Evolutionary conservation across 805 yeast species (phyloP).

Genomic region (Zygotorulaspora chibaensis): DNA sequence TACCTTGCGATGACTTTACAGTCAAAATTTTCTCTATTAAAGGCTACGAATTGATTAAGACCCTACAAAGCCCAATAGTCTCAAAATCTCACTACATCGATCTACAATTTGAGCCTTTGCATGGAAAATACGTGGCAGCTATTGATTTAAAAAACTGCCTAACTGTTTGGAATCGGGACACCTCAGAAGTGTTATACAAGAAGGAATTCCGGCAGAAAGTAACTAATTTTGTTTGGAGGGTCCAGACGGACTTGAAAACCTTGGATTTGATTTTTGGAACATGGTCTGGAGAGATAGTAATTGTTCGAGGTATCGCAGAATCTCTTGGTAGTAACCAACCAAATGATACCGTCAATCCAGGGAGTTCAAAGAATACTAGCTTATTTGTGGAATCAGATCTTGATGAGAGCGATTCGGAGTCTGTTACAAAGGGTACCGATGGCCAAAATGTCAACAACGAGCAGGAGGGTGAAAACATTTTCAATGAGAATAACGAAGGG

Average conservation of each 20-base stretch:
- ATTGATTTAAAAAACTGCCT: slow-evolving; percentile 49
- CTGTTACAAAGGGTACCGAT: slow-evolving; percentile 15
- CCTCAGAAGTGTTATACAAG: slow-evolving; percentile 34
- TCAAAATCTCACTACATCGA: slow-evolving; percentile 40
- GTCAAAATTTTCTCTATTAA: slow-evolving; percentile 41
- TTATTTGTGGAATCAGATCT: slow-evolving; percentile 36
- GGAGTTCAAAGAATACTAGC: slow-evolving; percentile 13
- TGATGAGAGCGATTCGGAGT: slow-evolving; percentile 18
- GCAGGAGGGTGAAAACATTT: slow-evolving; percentile 19
- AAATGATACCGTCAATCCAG: slow-evolving; percentile 1
- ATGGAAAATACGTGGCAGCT: slow-evolving; percentile 57
- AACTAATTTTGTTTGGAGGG: slow-evolving; percentile 38
- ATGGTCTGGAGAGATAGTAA: slow-evolving; percentile 40
- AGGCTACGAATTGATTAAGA: slow-evolving; percentile 25
- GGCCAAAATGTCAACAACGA: slow-evolving; percentile 19
- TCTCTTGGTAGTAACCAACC: slow-evolving; percentile 2
- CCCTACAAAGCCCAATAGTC: slow-evolving; percentile 15
- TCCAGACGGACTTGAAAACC: slow-evolving; percentile 17
- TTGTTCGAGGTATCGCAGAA: slow-evolving; percentile 27
- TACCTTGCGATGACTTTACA: slow-evolving; percentile 51
- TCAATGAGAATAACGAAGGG: slow-evolving; percentile 23
- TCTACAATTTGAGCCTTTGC: slow-evolving; percentile 53
- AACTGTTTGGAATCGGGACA: slow-evolving; percentile 51
- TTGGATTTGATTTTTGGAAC: slow-evolving; percentile 36
- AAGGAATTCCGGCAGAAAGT: slow-evolving; percentile 29